Evolutionary conservation across 805 yeast species (phyloP).

Genomic region (Suhomyces xylopsoci): DNA sequence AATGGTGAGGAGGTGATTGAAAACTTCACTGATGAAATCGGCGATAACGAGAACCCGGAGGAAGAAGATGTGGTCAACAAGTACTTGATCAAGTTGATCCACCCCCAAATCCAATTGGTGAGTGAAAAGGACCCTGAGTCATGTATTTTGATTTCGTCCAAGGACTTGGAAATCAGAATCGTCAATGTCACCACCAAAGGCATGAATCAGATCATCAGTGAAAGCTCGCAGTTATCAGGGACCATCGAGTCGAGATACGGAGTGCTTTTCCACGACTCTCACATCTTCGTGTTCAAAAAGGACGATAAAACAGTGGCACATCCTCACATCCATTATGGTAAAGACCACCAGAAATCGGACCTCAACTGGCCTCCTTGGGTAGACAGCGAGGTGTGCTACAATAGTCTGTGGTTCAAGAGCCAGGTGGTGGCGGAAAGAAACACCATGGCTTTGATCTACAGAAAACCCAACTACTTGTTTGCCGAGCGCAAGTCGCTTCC

Average conservation of each 20-base stretch:
- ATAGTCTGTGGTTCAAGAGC: constrained; percentile 13
- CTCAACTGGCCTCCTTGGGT: constrained; percentile 88
- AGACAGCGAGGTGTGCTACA: constrained; percentile 59
- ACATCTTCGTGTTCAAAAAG: constrained; percentile 49
- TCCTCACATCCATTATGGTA: constrained; percentile 13
- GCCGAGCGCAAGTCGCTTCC: constrained; percentile 19
- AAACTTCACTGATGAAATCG: constrained; percentile 52
- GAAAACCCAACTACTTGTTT: constrained; percentile 52
- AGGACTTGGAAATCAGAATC: constrained; percentile 57
- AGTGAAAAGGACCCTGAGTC: constrained; percentile 45
- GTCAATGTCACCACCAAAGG: constrained; percentile 43
- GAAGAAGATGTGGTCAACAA: constrained; percentile 49
- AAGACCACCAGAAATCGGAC: constrained; percentile 23
- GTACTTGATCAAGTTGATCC: constrained; percentile 62
- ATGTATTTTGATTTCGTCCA: constrained; percentile 52
- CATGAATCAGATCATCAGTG: constrained; percentile 33
- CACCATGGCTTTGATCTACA: constrained; percentile 43
- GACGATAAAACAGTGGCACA: constrained; percentile 20
- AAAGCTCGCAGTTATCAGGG: constrained; percentile 30
- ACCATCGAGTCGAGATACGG: constrained; percentile 58
- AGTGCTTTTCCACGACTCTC: constrained; percentile 53
- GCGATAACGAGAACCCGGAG: constrained; percentile 26
- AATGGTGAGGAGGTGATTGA: constrained; percentile 37
- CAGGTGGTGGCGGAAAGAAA: constrained; percentile 35
- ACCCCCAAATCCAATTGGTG: constrained; percentile 78